phyloP scores from a whole-genome alignment of 2,329 filamentous ascomycete species.

The Epichloe scottii region DNA sequence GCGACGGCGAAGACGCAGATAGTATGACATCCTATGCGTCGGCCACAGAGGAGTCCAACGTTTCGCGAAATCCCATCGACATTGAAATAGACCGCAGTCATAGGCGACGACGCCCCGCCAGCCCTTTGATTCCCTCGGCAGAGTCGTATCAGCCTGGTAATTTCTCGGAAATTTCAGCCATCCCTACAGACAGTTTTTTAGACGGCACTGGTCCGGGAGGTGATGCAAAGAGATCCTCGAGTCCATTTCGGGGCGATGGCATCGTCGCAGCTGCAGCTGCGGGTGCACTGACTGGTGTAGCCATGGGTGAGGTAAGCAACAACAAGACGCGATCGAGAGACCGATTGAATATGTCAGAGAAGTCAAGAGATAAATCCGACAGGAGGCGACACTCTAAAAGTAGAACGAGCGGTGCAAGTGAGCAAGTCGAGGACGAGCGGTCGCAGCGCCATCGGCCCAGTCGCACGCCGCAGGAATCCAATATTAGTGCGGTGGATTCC shows the following conservation, averaged over 20 bases:
- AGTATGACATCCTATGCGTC: constrained; percentile 67
- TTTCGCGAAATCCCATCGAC: constrained; percentile 67
- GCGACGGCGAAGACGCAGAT: constrained; percentile 46
- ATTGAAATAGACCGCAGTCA: constrained; percentile 66
- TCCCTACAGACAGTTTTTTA: constrained; percentile 48
- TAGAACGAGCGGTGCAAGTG: constrained; percentile 34
- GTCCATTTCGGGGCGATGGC: constrained; percentile 27
- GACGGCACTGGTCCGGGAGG: constrained; percentile 40
- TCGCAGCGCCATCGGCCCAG: constrained; percentile 38
- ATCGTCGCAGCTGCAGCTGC: constrained; percentile 24
- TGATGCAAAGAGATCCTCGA: constrained; percentile 27
- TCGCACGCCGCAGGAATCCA: constrained; percentile 38
- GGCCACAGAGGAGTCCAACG: constrained; percentile 65
- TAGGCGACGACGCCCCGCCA: constrained; percentile 51
- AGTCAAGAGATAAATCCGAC: constrained; percentile 36
- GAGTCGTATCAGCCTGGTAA: constrained; percentile 51
- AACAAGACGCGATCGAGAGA: constrained; percentile 35
- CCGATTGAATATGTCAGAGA: constrained; percentile 26
- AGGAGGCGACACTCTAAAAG: constrained; percentile 35
- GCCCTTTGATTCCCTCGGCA: constrained; percentile 47
- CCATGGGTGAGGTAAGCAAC: constrained; percentile 29
- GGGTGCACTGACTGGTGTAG: constrained; percentile 23
- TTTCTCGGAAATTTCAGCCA: constrained; percentile 77
- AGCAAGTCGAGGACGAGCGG: constrained; percentile 35
- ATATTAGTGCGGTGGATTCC: constrained; percentile 40